phyloP scores from a whole-genome alignment of 139 green algal genomes.

The Pseudopediastrum boryanum region DNA sequence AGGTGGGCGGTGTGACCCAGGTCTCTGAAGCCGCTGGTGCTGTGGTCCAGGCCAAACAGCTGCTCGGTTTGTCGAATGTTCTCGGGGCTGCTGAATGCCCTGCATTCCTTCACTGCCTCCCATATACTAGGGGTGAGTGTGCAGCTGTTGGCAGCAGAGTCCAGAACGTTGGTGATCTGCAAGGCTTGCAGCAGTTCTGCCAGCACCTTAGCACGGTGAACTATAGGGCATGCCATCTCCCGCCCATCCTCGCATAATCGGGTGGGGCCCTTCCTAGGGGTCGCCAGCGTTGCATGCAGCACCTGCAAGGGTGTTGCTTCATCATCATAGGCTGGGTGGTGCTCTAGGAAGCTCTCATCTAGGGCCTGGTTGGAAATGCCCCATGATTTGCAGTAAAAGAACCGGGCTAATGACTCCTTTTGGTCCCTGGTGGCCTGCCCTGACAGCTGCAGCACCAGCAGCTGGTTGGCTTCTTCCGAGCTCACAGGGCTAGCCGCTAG shows the following conservation, averaged over 20 bases:
- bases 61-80: background rate
- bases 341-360: background rate
- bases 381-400: slow-evolving; percentile 8
- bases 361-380: background rate
- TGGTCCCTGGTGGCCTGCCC: background rate
- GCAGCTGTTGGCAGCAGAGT: background rate
- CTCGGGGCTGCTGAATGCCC: background rate
- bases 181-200: slow-evolving; percentile 2
- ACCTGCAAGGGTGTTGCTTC: background rate
- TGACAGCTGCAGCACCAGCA: background rate
- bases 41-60: background rate
- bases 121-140: background rate
- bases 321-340: background rate
- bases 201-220: background rate
- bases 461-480: background rate
- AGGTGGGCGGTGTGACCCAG: no score
- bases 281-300: background rate
- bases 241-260: background rate
- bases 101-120: background rate
- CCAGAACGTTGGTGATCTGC: background rate
- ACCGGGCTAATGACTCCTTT: background rate
- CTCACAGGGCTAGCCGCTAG: background rate
- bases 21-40: no score
- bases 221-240: background rate
- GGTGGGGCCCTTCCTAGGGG: no score